Base-by-base conservation (phyloP, 2,329 filamentous ascomycete genomes). In the Fusarium ramigenum region DNA sequence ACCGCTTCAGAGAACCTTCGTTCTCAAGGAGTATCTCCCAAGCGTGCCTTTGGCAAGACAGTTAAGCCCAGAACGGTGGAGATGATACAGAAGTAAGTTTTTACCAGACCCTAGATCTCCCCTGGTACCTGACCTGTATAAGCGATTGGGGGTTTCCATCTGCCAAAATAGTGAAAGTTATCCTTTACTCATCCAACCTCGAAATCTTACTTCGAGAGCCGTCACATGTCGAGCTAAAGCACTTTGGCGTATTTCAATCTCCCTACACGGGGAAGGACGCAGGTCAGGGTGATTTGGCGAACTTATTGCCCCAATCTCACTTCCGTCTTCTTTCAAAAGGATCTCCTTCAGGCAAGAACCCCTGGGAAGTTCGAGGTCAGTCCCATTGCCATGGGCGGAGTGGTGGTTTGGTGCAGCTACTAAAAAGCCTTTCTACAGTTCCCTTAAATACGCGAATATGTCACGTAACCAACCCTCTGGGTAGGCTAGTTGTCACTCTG, bases 371-470 rank as follows among this genome's bases (percentile, higher is more conserved):
- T 0, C 34, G 23, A n/a, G 7, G 50, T 54, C 5, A n/a, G 34
- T 28, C 8, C 6, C 1, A 18, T 14, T 16, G 4, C 14, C 25
- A 12, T 7, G 9, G 3, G n/a, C 1, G 6, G 10, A 14, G 5
- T 39, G 1, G 18, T 7, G 9, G 5, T 15, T n/a, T 34, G 21
- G 15, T 23, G 6, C 16, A 19, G 6, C 6, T 21, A 25, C 32
- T 52, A 25, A 52, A 9, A 4, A 25, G 0, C 0, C 9, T 0
- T n/a, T 2, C 9, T n/a, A 0, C 3, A 56, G 52, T 56, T 0
- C 7, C 7, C 5, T 0, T 18, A 0, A 4, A 4, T 19, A 43
- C 52, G 2, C 2, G 6, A 2, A 11, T 56, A 43, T 15, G 3
- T 3, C 37, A 56, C 9, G 37, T 3, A 3, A 23, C 11, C 10